Evolutionary conservation across 805 yeast genomes (phyloP).

Genomic region (Candida silvicultrix): DNA sequence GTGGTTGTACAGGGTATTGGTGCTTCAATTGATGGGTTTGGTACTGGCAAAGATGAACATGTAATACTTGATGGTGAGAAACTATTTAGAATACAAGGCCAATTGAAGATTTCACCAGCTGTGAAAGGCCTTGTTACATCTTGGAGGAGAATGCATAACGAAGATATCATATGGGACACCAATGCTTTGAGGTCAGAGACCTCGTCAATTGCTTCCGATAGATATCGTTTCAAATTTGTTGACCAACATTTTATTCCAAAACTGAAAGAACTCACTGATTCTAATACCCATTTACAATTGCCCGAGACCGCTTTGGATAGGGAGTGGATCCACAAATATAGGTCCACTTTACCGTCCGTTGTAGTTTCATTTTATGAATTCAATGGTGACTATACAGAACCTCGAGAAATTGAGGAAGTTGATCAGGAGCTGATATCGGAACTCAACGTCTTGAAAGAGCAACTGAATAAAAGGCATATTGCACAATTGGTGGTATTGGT

Average conservation of each 20-base stretch:
- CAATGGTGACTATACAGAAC: slow-evolving; percentile 24
- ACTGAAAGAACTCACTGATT: slow-evolving; percentile 6
- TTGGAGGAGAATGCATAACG: slow-evolving; percentile 24
- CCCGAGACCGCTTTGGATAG: slow-evolving; percentile 36
- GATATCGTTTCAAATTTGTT: slow-evolving; percentile 27
- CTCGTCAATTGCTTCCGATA: slow-evolving; percentile 13
- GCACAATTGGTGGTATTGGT: slow-evolving; percentile 30
- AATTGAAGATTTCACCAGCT: background rate
- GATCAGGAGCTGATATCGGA: slow-evolving; percentile 32
- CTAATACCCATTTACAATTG: slow-evolving; percentile 27
- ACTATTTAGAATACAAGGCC: slow-evolving; percentile 9
- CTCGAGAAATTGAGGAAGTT: slow-evolving; percentile 14
- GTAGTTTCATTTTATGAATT: slow-evolving; percentile 39
- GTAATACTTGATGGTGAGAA: background rate
- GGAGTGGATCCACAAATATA: slow-evolving; percentile 51
- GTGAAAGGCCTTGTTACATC: background rate
- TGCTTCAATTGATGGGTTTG: background rate
- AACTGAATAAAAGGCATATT: slow-evolving; percentile 24
- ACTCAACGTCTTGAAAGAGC: slow-evolving; percentile 26
- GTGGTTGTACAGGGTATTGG: slow-evolving; percentile 38
- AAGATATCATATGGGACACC: slow-evolving; percentile 21
- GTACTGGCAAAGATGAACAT: background rate
- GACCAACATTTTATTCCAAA: slow-evolving; percentile 22
- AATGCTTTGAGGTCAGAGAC: slow-evolving; percentile 16
- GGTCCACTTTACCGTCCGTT: slow-evolving; percentile 39